These are phyloP conservation scores for Chalciporus piperatus DNA, from an alignment of 768 basidiomycete species.

Conservation along the genomic window DNA sequence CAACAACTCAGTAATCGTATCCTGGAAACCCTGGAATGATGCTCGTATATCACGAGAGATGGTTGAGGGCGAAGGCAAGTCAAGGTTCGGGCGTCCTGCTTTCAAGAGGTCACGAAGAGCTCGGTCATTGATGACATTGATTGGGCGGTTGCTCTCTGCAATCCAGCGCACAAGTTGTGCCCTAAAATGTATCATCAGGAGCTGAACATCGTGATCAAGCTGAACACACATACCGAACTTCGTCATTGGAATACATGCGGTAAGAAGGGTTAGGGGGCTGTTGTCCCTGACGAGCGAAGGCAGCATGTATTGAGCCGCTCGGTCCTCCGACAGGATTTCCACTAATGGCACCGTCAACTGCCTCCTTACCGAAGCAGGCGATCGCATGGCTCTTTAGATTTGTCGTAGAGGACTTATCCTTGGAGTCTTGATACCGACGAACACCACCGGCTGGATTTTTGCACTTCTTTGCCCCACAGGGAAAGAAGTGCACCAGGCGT, in stretches of 20 bases:
- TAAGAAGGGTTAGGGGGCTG: not conserved
- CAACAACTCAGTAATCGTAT: too few species aligned
- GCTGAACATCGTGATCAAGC: too few species aligned
- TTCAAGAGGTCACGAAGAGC: too few species aligned
- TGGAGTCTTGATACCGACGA: not conserved
- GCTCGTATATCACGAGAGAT: too few species aligned
- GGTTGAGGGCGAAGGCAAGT: too few species aligned
- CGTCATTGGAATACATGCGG: not conserved
- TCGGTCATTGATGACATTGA: too few species aligned
- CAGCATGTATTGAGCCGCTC: not conserved
- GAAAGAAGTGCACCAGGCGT: not conserved
- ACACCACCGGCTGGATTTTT: not conserved
- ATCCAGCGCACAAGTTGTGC: too few species aligned
- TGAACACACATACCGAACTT: not conserved
- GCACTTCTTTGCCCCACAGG: not conserved
- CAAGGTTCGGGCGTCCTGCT: too few species aligned
- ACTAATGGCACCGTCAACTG: not conserved
- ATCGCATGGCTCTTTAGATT: conserved; percentile 6
- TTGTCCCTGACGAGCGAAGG: not conserved
- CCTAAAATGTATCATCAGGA: too few species aligned
- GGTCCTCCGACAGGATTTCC: not conserved
- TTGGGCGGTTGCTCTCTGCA: too few species aligned
- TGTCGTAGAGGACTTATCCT: not conserved
- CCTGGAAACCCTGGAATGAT: too few species aligned
- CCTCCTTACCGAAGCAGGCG: not conserved